A percentile compares a stretch with the other conserved stretches of the same genome.
Evolutionary conservation across 208 protist species (phyloP).

Genomic region (Leptomonas pyrrhocoris): DNA sequence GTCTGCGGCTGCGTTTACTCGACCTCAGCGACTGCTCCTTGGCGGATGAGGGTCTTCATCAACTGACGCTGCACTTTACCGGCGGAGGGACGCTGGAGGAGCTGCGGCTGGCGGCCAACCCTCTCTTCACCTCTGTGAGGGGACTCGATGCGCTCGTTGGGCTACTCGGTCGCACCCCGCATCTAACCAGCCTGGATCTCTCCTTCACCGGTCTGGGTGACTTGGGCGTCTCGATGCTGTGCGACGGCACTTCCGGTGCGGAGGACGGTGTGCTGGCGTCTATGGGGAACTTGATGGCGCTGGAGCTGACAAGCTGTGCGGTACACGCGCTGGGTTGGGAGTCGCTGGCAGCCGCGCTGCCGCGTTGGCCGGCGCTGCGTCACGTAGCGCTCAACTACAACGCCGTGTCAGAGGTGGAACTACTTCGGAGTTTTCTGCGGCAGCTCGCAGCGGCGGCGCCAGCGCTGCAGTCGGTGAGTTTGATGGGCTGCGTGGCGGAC

Average conservation of each 20-base stretch:
- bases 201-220: constrained; percentile 72
- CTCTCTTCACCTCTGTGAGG: constrained; percentile 45
- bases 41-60: constrained; percentile 38
- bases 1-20: constrained; percentile 44
- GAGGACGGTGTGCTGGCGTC: constrained; percentile 39
- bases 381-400: constrained; percentile 67
- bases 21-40: constrained; percentile 63
- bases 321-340: constrained; percentile 63
- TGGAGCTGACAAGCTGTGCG: constrained; percentile 56
- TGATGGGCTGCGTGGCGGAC: constrained; percentile 22
- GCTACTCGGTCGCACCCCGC: constrained; percentile 37
- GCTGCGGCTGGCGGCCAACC: constrained; percentile 66
- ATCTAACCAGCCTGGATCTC: constrained; percentile 57
- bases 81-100: constrained; percentile 35
- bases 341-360: constrained; percentile 55
- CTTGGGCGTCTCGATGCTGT: constrained; percentile 66
- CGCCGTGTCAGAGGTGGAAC: constrained; percentile 3
- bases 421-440: constrained; percentile 11
- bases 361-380: constrained; percentile 37
- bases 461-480: constrained; percentile 19
- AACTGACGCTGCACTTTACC: constrained; percentile 27
- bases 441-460: constrained; percentile 6
- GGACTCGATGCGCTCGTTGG: constrained; percentile 49
- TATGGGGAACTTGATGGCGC: constrained; percentile 41
- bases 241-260: constrained; percentile 43